Conservation (phyloP, 805 yeast genomes). For the Saturnispora gosingensis region DNA sequence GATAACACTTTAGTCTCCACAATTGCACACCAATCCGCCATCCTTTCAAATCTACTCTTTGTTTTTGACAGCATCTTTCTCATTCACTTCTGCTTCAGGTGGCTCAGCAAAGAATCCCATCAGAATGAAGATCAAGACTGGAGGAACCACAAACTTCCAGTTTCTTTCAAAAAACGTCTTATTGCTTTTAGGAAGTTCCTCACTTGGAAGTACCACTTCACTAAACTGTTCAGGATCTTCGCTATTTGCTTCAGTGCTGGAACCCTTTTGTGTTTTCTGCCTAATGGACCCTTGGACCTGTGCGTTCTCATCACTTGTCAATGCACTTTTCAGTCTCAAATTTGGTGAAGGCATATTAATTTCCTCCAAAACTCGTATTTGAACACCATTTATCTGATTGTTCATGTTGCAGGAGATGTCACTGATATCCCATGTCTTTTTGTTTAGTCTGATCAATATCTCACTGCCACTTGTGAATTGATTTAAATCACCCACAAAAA, state of each 20-base stretch:
- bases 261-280: neutral
- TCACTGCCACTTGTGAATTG: neutral
- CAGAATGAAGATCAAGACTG: constrained; percentile 18
- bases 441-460: neutral
- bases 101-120: constrained; percentile 3
- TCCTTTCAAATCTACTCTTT: neutral
- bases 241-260: neutral
- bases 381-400: neutral
- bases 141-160: constrained; percentile 54
- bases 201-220: constrained; percentile 6
- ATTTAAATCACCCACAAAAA: neutral
- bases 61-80: neutral
- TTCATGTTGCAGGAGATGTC: neutral
- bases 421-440: neutral
- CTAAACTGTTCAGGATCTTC: constrained; percentile 5
- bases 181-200: constrained; percentile 9
- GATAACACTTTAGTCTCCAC: neutral
- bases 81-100: neutral
- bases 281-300: neutral
- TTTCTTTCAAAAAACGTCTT: constrained; percentile 48
- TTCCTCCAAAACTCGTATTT: neutral
- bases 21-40: neutral
- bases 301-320: neutral
- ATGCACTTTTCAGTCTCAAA: neutral
- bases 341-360: neutral